These are phyloP conservation scores for Amaranthus cruentus DNA, from an alignment of 148 eudicot genomes.

Conservation along the genomic window DNA sequence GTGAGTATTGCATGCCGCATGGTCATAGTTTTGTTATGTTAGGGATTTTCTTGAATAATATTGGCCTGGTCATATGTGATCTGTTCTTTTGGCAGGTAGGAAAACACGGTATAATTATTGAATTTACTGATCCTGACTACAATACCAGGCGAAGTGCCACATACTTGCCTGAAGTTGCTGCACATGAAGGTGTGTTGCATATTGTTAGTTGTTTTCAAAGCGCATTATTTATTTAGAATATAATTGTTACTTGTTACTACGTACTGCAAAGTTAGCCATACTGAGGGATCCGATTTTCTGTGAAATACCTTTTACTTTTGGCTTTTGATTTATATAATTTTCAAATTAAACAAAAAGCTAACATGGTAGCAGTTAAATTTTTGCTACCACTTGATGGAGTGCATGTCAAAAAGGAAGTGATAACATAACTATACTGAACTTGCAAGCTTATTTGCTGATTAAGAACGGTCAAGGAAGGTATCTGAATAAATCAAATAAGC, in stretches of 20 bases:
- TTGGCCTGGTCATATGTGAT: slow-evolving; percentile 7
- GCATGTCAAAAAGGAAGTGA: background rate
- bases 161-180: slow-evolving; percentile 92
- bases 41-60: background rate
- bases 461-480: no score
- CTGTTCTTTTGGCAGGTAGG: slow-evolving; percentile 57
- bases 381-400: background rate
- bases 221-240: background rate
- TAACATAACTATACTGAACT: no score
- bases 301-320: background rate
- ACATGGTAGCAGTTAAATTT: no score
- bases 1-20: background rate
- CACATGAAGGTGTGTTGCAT: slow-evolving; percentile 65
- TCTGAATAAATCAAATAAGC: no score
- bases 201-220: background rate
- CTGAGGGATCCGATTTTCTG: background rate
- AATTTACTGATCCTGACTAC: slow-evolving; percentile 78
- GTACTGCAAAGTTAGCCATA: background rate
- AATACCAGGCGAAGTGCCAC: slow-evolving; percentile 78
- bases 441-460: no score
- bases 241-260: background rate
- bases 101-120: slow-evolving; percentile 92
- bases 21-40: background rate
- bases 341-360: background rate
- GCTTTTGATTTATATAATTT: background rate